Base-by-base conservation (phyloP, 805 yeast species). In the Starmerella potacharoeniae region DNA sequence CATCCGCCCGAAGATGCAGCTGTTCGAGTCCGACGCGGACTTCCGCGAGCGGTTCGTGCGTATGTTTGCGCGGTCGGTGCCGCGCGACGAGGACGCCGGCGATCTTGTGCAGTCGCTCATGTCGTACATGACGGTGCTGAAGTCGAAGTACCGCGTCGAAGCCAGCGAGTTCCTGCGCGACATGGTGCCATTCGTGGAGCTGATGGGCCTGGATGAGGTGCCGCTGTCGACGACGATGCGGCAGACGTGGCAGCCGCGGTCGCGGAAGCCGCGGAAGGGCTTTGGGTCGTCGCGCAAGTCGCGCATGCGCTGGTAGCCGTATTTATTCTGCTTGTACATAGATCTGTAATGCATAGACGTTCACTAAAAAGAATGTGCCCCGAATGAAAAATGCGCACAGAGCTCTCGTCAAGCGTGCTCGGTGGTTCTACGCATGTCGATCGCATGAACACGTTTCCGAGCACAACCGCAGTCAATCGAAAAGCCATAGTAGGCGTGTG, bases 1-100 rank as follows among this genome's bases (percentile, higher is more conserved):
- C 47, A 79, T 87, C 63, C 69, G 66, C 34, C 82, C 86, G 57
- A 64, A 39, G 35, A 17, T 44, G 47, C 28, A 50, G 13, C 46
- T 45, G 8, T 62, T 52, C 51, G 50, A 49, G 50, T 41, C 58
- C 10, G 58, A 62, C 49, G 54, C 44, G 17, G 65, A 62, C 31
- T 58, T 61, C 51, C 55, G 49, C 37, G 54, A 46, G 37, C 41
- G 49, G 45, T 51, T 62, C 36, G 39, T 11, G n/a, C 54, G 36
- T 13, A 50, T 51, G 17, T 64, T 58, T 29, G 53, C 56, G 29
- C 41, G 40, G 34, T 42, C 60, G 5, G 56, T 60, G 5, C 52
- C 36, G 13, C 59, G 52, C 37, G 63, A 58, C 10, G 63, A 62
- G 33, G 65, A 62, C 42, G 64, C 66, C 34, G 44, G 51, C 29